Base-by-base conservation (phyloP, 1,284 basidiomycete species). In the Boletus sp. region DNA sequence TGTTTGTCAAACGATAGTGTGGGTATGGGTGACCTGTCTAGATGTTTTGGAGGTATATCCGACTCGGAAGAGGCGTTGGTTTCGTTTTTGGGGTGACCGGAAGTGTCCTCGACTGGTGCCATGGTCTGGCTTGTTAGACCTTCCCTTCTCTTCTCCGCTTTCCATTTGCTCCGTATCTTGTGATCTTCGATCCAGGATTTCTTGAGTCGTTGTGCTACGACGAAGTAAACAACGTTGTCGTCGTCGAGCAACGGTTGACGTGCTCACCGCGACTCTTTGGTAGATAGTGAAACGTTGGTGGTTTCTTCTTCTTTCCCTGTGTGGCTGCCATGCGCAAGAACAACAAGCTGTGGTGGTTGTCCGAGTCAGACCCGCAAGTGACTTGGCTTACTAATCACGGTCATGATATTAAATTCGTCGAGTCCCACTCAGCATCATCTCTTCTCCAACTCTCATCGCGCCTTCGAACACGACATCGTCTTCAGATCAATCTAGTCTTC, bases 101-200 rank as follows among this genome's bases (percentile, higher is more conserved):
- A 14, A 14, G 37, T 9, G 20, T 41, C 38, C 17, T 52, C 41
- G 26, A 25, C 37, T 9, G 39, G 36, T 19, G 30, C 22, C 8
- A 23, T 17, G 23, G 49, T 39, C 35, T 46, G 41, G 27, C 34
- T 61, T 42, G 57, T 48, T 19, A 74, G 56, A 26, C 73, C 78
- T 56, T 84, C 76, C 58, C 77, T 82, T 48, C 74, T 77, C 62
- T 86, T 88, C 64, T 88, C 76, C n/a, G 78, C 76, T 53, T 75
- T 84, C 86, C 88, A 90, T 71, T 83, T 77, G 59, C 76, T 80
- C 59, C 84, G 86, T 50, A 89, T 78, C 66, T 89, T 90, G 51
- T 77, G 75, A 50, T 76, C 81, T 50, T 82, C 75, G 4, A 90
- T 72, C 88, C 88, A 90, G 43, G 74, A 72, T 62, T 78, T 76